Evolutionary conservation across 495 filamentous ascomycete species (phyloP).

Genomic region (Margaritispora aquatica): DNA sequence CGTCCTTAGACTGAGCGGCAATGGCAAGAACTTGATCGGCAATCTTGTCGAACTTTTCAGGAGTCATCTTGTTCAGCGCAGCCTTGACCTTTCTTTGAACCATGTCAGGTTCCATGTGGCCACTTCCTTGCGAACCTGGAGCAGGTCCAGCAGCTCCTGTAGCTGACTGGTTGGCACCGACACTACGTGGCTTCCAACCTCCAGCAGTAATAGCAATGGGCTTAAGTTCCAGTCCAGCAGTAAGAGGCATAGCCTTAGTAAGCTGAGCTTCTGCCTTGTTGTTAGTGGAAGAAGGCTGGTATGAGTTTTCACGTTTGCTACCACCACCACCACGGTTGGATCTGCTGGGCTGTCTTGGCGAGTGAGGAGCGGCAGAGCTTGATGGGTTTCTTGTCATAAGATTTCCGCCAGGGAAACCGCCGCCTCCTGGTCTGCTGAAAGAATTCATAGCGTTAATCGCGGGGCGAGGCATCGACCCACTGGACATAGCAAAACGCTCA

Average conservation of each 20-base stretch:
- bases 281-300: slow-evolving; percentile 39
- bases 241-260: slow-evolving; percentile 84
- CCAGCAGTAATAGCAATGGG: slow-evolving; percentile 60
- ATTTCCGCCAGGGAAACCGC: slow-evolving; percentile 46
- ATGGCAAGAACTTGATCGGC: slow-evolving; percentile 89
- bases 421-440: slow-evolving; percentile 48
- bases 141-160: slow-evolving; percentile 43
- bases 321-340: slow-evolving; percentile 45
- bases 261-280: slow-evolving; percentile 52
- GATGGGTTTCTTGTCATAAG: slow-evolving; percentile 44
- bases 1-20: slow-evolving; percentile 89
- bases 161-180: slow-evolving; percentile 35
- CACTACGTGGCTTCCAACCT: slow-evolving; percentile 88
- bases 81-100: slow-evolving; percentile 99
- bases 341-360: slow-evolving; percentile 42
- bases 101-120: slow-evolving; percentile 77
- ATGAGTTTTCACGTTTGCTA: slow-evolving; percentile 53
- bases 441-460: slow-evolving; percentile 52
- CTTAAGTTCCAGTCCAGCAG: slow-evolving; percentile 71
- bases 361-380: slow-evolving; percentile 30
- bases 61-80: slow-evolving; percentile 98
- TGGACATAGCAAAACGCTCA: slow-evolving; percentile 48
- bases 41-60: slow-evolving; percentile 97
- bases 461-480: slow-evolving; percentile 34
- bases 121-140: slow-evolving; percentile 40